These are phyloP conservation scores for Termitomyces sp. DNA, from an alignment of 768 basidiomycete species.

Conservation along the genomic window DNA sequence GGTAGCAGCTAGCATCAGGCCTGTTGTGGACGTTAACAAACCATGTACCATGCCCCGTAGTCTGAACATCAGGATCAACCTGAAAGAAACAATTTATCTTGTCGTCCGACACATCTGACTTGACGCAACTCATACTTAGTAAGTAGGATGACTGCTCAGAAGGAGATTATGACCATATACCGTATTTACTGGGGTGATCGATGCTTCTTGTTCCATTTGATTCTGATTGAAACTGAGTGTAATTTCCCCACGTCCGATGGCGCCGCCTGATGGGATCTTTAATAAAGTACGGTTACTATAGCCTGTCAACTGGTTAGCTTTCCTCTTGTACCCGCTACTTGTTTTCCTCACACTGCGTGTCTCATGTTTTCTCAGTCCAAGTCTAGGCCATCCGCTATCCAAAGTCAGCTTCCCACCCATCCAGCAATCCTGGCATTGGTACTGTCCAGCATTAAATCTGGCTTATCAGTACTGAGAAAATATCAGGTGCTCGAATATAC, in stretches of 20 bases:
- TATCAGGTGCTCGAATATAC: neutral
- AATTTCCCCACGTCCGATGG: neutral
- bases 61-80: too few species aligned
- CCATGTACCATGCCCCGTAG: too few species aligned
- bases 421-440: neutral
- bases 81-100: too few species aligned
- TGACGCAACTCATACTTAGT: neutral
- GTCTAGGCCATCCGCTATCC: neutral
- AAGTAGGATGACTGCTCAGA: neutral
- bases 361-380: neutral
- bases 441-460: neutral
- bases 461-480: neutral
- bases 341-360: neutral
- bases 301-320: neutral
- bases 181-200: neutral
- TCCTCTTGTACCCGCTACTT: neutral
- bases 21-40: too few species aligned
- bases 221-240: neutral
- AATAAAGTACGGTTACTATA: neutral
- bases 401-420: neutral
- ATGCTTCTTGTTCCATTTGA: neutral
- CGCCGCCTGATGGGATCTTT: neutral
- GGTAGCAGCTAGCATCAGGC: neutral
- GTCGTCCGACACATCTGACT: neutral
- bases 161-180: neutral